These are phyloP conservation scores for Wakefieldia striispora DNA, from an alignment of 768 basidiomycete genomes.

Conservation along the genomic window DNA sequence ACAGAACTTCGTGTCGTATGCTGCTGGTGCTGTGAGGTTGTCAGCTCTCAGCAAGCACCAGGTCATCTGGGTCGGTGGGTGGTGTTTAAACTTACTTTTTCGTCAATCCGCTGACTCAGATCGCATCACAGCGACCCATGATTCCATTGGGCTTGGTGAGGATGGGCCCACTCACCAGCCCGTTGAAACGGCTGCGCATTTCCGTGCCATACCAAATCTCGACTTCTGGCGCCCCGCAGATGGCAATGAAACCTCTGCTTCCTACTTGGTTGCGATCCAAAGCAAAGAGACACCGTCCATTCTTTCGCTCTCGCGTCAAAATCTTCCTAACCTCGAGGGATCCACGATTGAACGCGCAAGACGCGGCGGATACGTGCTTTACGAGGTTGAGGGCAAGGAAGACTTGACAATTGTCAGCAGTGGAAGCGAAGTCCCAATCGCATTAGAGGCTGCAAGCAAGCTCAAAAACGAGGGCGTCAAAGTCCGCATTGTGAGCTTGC, in stretches of 20 bases:
- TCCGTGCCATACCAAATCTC: conserved; percentile 88
- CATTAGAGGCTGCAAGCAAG: conserved; percentile 79
- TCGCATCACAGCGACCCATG: conserved; percentile 71
- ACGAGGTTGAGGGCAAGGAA: conserved; percentile 69
- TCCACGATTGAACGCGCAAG: conserved; percentile 81
- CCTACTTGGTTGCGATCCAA: conserved; percentile 77
- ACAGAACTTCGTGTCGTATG: conserved; percentile 92
- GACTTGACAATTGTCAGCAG: conserved; percentile 87
- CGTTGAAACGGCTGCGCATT: conserved; percentile 80
- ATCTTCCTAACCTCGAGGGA: conserved; percentile 87
- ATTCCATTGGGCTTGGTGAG: conserved; percentile 90
- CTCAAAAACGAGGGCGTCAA: conserved; percentile 77
- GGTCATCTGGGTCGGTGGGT: conserved; percentile 90
- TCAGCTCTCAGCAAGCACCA: conserved; percentile 87
- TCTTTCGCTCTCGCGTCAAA: conserved; percentile 81
- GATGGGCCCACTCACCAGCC: conserved; percentile 98
- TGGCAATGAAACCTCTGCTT: conserved; percentile 95
- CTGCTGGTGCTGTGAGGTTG: conserved; percentile 87
- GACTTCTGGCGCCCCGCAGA: conserved; percentile 94
- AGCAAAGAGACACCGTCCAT: conserved; percentile 80
- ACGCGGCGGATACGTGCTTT: conserved; percentile 87
- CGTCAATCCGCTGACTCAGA: background rate
- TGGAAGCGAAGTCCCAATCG: conserved; percentile 88
- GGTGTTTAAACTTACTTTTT: background rate
- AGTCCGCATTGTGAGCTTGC: conserved; percentile 81